A percentile compares a stretch with the other conserved stretches of the same genome.
Evolutionary conservation across 345 rosid species (phyloP).

Genomic region (Acer campestre): DNA sequence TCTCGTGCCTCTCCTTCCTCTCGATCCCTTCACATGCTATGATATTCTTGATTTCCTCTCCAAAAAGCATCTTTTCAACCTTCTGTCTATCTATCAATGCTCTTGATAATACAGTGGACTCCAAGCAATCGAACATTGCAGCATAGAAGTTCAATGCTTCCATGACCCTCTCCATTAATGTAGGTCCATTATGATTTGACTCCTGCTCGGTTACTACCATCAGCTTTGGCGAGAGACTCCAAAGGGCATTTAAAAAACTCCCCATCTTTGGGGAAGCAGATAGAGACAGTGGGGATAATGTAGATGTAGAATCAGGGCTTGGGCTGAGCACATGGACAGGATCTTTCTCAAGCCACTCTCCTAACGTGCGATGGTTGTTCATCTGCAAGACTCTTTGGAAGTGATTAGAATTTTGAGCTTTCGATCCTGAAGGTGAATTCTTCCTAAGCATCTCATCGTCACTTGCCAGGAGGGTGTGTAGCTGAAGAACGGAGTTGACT

Average conservation of each 20-base stretch:
- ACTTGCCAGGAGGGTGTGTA: constrained; percentile 57
- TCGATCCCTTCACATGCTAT: constrained; percentile 68
- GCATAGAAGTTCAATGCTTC: constrained; percentile 69
- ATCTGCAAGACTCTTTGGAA: constrained; percentile 36
- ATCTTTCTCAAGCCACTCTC: constrained; percentile 81
- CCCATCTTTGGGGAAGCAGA: constrained; percentile 51
- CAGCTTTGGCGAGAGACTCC: constrained; percentile 65
- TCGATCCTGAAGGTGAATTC: constrained; percentile 44
- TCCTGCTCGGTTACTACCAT: constrained; percentile 75
- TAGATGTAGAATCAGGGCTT: constrained; percentile 49
- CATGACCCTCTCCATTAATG: constrained; percentile 57
- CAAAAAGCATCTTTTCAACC: constrained; percentile 70
- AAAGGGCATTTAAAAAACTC: constrained; percentile 50
- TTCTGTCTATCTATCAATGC: constrained; percentile 56
- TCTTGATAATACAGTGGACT: constrained; percentile 51
- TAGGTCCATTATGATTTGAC: constrained; percentile 52
- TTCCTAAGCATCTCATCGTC: constrained; percentile 49
- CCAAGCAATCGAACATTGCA: constrained; percentile 69
- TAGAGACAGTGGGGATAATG: constrained; percentile 45
- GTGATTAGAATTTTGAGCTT: constrained; percentile 28
- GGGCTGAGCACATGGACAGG: constrained; percentile 29
- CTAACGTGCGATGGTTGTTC: constrained; percentile 53
- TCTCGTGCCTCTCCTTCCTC: constrained; percentile 74
- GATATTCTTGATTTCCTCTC: constrained; percentile 75
- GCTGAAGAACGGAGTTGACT: constrained; percentile 67